Conservation (phyloP, 805 yeast genomes). For the Yarrowia keelungensis region DNA sequence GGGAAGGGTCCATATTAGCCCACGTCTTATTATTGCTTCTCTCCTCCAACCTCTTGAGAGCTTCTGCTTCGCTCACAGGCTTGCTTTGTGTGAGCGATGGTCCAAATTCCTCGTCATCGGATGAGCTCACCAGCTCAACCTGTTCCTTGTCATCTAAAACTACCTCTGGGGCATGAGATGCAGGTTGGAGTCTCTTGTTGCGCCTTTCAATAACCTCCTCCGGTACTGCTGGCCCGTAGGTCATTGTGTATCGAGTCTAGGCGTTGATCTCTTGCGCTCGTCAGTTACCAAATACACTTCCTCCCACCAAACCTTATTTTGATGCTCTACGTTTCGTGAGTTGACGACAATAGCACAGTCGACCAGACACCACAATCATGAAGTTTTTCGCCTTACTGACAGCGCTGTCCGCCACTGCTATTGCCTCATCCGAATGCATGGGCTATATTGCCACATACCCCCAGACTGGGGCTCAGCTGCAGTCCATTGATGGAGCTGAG, state of each 20-base stretch:
- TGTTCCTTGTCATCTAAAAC: not conserved
- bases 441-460: constrained; percentile 25
- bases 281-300: not conserved
- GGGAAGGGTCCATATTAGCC: constrained; percentile 15
- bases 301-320: not conserved
- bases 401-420: constrained; percentile 29
- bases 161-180: not conserved
- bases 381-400: constrained; percentile 27
- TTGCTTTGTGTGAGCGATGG: not conserved
- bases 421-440: constrained; percentile 29
- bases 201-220: not conserved
- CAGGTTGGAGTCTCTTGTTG: not conserved
- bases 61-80: constrained; percentile 4
- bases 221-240: constrained; percentile 9
- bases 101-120: constrained; percentile 22
- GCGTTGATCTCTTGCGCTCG: not conserved
- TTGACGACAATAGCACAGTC: constrained; percentile 26
- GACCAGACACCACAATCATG: constrained; percentile 30
- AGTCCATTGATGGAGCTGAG: constrained; percentile 24
- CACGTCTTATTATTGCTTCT: constrained; percentile 1
- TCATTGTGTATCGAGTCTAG: not conserved
- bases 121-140: not conserved
- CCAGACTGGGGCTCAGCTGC: constrained; percentile 3
- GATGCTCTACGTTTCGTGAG: constrained; percentile 19
- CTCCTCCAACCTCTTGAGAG: constrained; percentile 16